Base-by-base conservation (phyloP, 1,139 yeast species). In the Eremothecium gossypii region DNA sequence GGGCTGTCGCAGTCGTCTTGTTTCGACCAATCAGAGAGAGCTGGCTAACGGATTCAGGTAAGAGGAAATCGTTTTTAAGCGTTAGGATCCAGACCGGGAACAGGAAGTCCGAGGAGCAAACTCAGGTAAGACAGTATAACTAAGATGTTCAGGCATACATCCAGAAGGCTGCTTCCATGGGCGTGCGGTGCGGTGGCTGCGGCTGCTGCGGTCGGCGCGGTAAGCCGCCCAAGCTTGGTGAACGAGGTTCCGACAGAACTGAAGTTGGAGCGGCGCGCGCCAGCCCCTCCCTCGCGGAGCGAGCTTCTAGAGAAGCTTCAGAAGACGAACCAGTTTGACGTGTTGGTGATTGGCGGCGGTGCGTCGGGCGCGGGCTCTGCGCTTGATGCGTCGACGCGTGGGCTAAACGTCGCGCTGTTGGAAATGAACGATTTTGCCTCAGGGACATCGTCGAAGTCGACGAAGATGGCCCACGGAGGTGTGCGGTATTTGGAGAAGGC, bases 381-480 rank as follows among this genome's bases (percentile, higher is more conserved):
- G 1, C 70, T 89, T 39, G 97, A 89, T 65, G 96, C 96, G 30
- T 77, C 83, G 14, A 77, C 95, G 32, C 75, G 97, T 63, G 96
- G 96, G 30, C 75, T 87, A 53, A 83, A 85, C 59, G 96, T 87
- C 37, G 86, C 94, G 44, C 65, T 89, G 46, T 73, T 89, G 48
- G 97, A 89, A 65, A 81, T 82, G 59, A 78, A 77, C 51, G 97
- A 89, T 67, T 89, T 83, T 61, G 94, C 96, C 8, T 71, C 87
- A 9, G 96, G 95, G 38, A 89, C 97, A 11, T 83, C 95, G 4
- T 86, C 96, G 28, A 82, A 89, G 58, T 83, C 95, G n/a, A 89
- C 97, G 43, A 89, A 89, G 67, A 84, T 89, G 79, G 95, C 95
- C 36, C 97, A 89, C 61, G 97, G 97, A 51, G 97, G 97, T 60